These are phyloP conservation scores for Zea luxurians DNA, from an alignment of 176 grass and related monocot genomes.

Conservation along the genomic window DNA sequence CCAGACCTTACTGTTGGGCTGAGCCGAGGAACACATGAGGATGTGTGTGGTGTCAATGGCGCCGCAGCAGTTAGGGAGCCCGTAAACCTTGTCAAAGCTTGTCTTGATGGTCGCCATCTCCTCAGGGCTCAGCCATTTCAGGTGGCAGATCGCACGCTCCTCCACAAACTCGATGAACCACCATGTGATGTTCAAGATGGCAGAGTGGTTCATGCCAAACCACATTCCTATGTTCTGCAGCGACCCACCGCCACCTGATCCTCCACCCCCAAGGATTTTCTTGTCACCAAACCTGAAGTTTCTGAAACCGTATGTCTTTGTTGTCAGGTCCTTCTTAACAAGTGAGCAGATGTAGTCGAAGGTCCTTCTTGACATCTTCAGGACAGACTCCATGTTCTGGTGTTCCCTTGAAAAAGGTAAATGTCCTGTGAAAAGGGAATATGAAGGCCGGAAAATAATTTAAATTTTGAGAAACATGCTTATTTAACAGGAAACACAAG, in stretches of 20 bases:
- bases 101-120: slow-evolving; percentile 64
- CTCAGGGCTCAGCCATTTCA: slow-evolving; percentile 67
- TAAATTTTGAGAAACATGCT: not conserved
- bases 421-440: slow-evolving; percentile 28
- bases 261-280: slow-evolving; percentile 49
- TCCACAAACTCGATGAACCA: slow-evolving; percentile 89
- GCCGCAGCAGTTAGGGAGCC: slow-evolving; percentile 84
- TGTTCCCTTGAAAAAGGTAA: slow-evolving; percentile 37
- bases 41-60: slow-evolving; percentile 44
- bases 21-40: no score
- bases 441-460: not conserved
- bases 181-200: slow-evolving; percentile 90
- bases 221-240: slow-evolving; percentile 64
- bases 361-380: slow-evolving; percentile 66
- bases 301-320: slow-evolving; percentile 55
- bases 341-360: slow-evolving; percentile 50
- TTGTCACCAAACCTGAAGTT: slow-evolving; percentile 70
- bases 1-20: no score
- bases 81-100: slow-evolving; percentile 65
- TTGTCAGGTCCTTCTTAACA: slow-evolving; percentile 33
- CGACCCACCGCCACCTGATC: slow-evolving; percentile 79
- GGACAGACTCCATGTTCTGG: slow-evolving; percentile 44
- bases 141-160: slow-evolving; percentile 50
- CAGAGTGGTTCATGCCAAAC: slow-evolving; percentile 86
- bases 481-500: not conserved